These are phyloP conservation scores for Tuctoria greenei DNA, from an alignment of 176 grass and related monocot genomes.

Conservation along the genomic window DNA sequence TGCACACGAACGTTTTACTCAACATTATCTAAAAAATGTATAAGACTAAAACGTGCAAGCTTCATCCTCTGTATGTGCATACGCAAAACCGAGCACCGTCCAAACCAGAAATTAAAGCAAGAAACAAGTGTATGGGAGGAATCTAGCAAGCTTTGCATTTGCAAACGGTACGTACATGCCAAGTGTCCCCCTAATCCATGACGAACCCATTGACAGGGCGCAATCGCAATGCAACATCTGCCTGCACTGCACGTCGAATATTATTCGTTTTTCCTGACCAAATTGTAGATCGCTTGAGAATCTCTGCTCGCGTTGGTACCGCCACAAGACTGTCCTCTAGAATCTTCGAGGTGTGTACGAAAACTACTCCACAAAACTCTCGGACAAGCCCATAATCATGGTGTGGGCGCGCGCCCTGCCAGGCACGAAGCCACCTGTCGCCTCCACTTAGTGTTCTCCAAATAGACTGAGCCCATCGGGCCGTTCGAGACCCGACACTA, in stretches of 20 bases:
- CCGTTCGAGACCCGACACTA: too few species aligned
- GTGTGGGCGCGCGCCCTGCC: too few species aligned
- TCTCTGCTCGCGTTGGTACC: background rate
- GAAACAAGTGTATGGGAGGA: background rate
- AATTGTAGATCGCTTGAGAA: background rate
- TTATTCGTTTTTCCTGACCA: background rate
- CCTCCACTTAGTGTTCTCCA: too few species aligned
- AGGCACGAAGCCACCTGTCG: too few species aligned
- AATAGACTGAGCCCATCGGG: too few species aligned
- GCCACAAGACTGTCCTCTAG: background rate
- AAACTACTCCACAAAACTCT: background rate
- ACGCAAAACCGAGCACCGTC: background rate
- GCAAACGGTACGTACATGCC: background rate
- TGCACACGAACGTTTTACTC: background rate
- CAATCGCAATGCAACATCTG: too few species aligned
- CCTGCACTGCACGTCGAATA: background rate
- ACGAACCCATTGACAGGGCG: background rate
- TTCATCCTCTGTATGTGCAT: background rate
- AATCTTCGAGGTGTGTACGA: conserved; percentile 6
- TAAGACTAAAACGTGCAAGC: background rate
- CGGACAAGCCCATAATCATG: background rate
- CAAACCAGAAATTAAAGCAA: background rate
- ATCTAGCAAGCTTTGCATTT: background rate
- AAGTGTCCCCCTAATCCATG: background rate
- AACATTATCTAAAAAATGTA: background rate